Conservation (phyloP, 2,329 filamentous ascomycete genomes). For the Aspergillus tubingensis region DNA sequence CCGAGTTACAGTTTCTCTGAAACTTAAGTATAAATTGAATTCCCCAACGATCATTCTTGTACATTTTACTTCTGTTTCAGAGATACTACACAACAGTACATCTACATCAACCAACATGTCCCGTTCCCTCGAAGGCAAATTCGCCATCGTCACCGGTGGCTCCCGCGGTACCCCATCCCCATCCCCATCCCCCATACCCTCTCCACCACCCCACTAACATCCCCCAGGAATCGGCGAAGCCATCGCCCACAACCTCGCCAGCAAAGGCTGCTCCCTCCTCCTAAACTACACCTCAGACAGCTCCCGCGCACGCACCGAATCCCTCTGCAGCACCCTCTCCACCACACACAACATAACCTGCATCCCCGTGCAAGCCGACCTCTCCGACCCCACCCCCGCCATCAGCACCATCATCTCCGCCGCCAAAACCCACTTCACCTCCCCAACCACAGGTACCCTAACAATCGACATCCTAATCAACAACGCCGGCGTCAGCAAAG, state of each 20-base stretch:
- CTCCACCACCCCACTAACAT: constrained; percentile 8
- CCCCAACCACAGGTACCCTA: constrained; percentile 53
- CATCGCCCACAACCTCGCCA: constrained; percentile 69
- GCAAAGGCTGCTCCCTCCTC: constrained; percentile 68
- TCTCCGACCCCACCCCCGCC: constrained; percentile 64
- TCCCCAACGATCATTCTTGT: not conserved
- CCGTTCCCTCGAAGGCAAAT: constrained; percentile 66
- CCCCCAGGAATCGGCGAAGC: constrained; percentile 70
- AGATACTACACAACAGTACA: not conserved
- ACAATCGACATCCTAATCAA: constrained; percentile 79
- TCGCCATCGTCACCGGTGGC: constrained; percentile 77
- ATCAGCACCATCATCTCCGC: constrained; percentile 58
- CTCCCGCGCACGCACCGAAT: constrained; percentile 54
- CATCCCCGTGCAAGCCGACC: constrained; percentile 69
- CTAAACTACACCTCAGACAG: constrained; percentile 71
- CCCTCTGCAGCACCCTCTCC: constrained; percentile 59
- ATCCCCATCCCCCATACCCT: not conserved
- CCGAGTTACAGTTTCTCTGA: not conserved
- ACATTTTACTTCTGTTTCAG: too few species aligned
- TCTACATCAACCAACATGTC: constrained; percentile 15
- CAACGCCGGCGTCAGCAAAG: constrained; percentile 69
- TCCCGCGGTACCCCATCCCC: constrained; percentile 62
- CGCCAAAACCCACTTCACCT: constrained; percentile 60
- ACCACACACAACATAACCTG: constrained; percentile 61
- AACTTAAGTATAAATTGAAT: not conserved